Percentiles rank a stretch among this genome's conserved stretches.
These are phyloP conservation scores for Lojkania enalia DNA, from an alignment of 2,329 filamentous ascomycete species.

Conservation along the genomic window DNA sequence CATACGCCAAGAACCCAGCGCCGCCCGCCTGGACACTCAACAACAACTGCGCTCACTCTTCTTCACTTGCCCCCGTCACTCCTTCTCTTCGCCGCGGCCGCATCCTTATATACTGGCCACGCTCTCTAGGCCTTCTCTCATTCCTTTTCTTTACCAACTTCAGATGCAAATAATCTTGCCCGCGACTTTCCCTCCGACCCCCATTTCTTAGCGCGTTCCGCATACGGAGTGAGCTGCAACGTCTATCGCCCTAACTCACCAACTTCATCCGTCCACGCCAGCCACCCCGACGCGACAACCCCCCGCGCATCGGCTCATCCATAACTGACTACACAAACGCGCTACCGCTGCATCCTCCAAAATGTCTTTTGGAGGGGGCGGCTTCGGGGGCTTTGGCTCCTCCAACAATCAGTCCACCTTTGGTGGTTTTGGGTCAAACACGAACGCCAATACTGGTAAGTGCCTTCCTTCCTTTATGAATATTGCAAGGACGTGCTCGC, in stretches of 20 bases:
- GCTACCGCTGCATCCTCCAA: constrained; percentile 27
- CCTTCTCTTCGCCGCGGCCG: constrained; percentile 28
- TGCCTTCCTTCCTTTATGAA: constrained; percentile 31
- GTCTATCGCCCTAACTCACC: constrained; percentile 10
- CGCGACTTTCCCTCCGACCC: constrained; percentile 5
- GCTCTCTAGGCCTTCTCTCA: constrained; percentile 26
- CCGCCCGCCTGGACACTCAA: neutral
- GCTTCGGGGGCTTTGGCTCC: constrained; percentile 50
- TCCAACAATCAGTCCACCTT: constrained; percentile 42
- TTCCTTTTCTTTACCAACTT: constrained; percentile 20
- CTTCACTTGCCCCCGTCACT: constrained; percentile 23
- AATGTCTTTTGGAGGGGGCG: constrained; percentile 58
- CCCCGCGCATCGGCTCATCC: constrained; percentile 2
- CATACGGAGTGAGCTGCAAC: constrained; percentile 18
- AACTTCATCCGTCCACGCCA: constrained; percentile 3
- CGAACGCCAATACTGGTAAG: constrained; percentile 56
- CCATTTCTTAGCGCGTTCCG: constrained; percentile 41
- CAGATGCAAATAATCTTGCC: constrained; percentile 23
- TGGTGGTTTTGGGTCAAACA: constrained; percentile 39
- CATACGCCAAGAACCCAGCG: neutral
- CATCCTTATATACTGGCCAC: constrained; percentile 36
- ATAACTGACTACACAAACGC: constrained; percentile 18
- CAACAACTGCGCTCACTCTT: constrained; percentile 7
- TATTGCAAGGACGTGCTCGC: constrained; percentile 17
- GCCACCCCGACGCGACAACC: constrained; percentile 2